Conservation (phyloP, 2,329 filamentous ascomycete species). For the Aspergillus niger region DNA sequence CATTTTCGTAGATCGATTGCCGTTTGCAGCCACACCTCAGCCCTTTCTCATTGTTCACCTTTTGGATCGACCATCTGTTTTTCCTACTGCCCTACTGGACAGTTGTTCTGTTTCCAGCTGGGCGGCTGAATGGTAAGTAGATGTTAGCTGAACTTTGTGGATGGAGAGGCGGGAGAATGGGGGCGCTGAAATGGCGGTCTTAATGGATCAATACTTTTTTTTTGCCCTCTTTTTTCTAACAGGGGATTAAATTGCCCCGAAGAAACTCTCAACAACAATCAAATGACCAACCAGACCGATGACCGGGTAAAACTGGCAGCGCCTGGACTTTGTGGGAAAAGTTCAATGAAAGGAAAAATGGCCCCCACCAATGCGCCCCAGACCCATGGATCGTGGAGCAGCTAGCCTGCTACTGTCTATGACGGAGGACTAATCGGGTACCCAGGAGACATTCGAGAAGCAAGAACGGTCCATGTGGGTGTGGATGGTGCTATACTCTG, state of each 20-base stretch:
- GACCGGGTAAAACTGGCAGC: neutral
- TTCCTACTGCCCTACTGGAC: neutral
- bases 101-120: neutral
- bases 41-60: conserved; percentile 16
- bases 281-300: neutral
- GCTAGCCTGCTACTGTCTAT: conserved; percentile 3
- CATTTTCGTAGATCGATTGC: conserved; percentile 26
- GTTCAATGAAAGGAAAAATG: conserved; percentile 9
- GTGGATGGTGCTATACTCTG: conserved; percentile 4
- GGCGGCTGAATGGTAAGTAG: neutral
- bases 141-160: neutral
- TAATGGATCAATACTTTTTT: too few species aligned
- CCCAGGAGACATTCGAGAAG: conserved; percentile 5
- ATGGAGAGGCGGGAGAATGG: neutral
- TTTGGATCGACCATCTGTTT: conserved; percentile 10
- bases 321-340: conserved; percentile 4
- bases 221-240: neutral
- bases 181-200: conserved; percentile 6
- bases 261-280: neutral
- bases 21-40: conserved; percentile 23
- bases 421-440: conserved; percentile 4
- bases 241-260: neutral
- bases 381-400: conserved; percentile 20
- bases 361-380: conserved; percentile 17
- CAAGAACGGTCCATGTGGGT: conserved; percentile 3